Evolutionary conservation across 2,329 filamentous ascomycete species (phyloP).

Genomic region (Metarhizium robertsii): DNA sequence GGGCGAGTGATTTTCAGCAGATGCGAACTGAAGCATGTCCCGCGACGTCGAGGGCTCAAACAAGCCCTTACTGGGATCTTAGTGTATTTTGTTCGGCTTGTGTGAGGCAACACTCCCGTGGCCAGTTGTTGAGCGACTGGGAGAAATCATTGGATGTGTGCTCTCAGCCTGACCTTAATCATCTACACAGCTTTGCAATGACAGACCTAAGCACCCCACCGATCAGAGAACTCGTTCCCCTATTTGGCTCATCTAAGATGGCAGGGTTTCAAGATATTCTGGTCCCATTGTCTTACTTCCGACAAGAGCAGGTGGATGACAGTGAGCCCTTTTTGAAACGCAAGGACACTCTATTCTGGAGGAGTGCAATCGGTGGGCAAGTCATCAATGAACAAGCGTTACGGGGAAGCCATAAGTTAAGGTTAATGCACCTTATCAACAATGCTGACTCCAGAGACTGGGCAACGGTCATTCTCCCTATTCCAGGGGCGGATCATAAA

Average conservation of each 20-base stretch:
- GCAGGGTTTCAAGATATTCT: conserved; percentile 68
- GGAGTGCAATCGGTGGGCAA: conserved; percentile 55
- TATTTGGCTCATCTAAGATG: conserved; percentile 69
- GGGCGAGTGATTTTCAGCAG: conserved; percentile 25
- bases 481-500: conserved; percentile 20
- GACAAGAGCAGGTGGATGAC: conserved; percentile 31
- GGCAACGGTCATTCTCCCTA: conserved; percentile 48
- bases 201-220: conserved; percentile 53
- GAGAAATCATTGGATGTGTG: conserved; percentile 57
- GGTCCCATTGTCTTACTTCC: conserved; percentile 48
- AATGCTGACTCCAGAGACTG: conserved; percentile 41
- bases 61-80: conserved; percentile 52
- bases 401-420: conserved; percentile 59
- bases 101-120: conserved; percentile 52
- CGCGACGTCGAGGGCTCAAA: conserved; percentile 49
- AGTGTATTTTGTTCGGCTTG: conserved; percentile 57
- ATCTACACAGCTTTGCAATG: conserved; percentile 65
- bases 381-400: conserved; percentile 41
- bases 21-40: conserved; percentile 48
- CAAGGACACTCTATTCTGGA: conserved; percentile 61
- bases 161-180: conserved; percentile 65
- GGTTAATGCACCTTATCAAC: conserved; percentile 61
- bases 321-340: conserved; percentile 48
- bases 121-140: conserved; percentile 60
- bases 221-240: conserved; percentile 56